Conservation (phyloP, 331 rosid genomes). For the Saraca asoca region DNA sequence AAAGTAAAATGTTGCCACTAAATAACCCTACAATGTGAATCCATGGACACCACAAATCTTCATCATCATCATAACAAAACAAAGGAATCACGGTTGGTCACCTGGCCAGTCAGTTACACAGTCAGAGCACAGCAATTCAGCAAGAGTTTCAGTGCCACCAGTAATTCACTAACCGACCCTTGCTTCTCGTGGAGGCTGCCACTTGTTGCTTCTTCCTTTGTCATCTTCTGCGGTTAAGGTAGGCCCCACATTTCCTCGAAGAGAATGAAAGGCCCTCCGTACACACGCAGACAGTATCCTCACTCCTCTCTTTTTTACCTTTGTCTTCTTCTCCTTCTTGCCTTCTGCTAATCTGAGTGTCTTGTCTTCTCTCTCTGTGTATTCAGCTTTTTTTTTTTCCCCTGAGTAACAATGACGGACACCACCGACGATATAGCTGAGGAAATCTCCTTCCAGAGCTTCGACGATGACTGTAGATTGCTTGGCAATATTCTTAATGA, state of each 20-base stretch:
- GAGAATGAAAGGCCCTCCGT: neutral
- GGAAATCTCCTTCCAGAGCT: slow-evolving; percentile 90
- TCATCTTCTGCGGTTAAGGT: neutral
- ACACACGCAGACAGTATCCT: neutral
- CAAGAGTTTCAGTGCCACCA: slow-evolving; percentile 1
- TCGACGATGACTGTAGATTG: slow-evolving; percentile 80
- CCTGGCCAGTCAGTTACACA: neutral
- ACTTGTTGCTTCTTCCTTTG: slow-evolving; percentile 38
- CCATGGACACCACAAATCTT: too few relatives aligned
- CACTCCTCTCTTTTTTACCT: neutral
- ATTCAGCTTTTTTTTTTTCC: neutral
- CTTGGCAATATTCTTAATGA: slow-evolving; percentile 82
- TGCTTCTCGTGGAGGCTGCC: slow-evolving; percentile 38
- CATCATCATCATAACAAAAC: too few relatives aligned
- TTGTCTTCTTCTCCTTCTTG: neutral
- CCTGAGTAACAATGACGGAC: slow-evolving; percentile 63
- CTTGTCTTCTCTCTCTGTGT: neutral
- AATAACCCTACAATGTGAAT: too few relatives aligned
- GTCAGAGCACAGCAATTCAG: too few relatives aligned
- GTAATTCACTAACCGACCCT: slow-evolving; percentile 6
- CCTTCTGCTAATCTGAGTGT: too few relatives aligned
- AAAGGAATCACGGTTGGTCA: neutral
- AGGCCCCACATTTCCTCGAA: slow-evolving; percentile 29
- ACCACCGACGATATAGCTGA: slow-evolving; percentile 90
- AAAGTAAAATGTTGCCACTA: too few relatives aligned